Conservation (phyloP, 331 rosid genomes). For the Prunus yedoensis region DNA sequence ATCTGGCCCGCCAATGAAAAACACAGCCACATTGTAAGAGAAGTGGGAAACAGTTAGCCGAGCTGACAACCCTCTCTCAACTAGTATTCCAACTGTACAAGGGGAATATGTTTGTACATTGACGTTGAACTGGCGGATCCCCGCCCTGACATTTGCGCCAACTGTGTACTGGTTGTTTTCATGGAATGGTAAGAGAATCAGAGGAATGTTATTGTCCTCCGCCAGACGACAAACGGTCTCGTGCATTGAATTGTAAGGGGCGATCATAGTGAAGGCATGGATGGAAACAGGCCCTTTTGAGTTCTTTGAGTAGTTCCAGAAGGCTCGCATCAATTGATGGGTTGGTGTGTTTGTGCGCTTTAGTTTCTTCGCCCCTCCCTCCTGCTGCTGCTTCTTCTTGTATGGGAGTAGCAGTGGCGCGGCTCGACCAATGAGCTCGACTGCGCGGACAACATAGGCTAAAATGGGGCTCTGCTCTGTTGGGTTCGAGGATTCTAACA, state of each 20-base stretch:
- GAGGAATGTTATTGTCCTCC: slow-evolving; percentile 33
- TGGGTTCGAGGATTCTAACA: slow-evolving; percentile 47
- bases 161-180: slow-evolving; percentile 23
- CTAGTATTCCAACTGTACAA: slow-evolving; percentile 58
- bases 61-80: slow-evolving; percentile 33
- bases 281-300: slow-evolving; percentile 28
- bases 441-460: slow-evolving; percentile 33
- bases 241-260: slow-evolving; percentile 55
- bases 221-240: slow-evolving; percentile 39
- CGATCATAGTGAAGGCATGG: slow-evolving; percentile 38
- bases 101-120: slow-evolving; percentile 31
- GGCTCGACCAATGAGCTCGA: slow-evolving; percentile 49
- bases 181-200: slow-evolving; percentile 51
- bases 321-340: slow-evolving; percentile 46
- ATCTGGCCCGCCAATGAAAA: slow-evolving; percentile 55
- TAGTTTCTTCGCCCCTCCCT: slow-evolving; percentile 3
- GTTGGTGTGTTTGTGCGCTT: slow-evolving; percentile 27
- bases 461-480: slow-evolving; percentile 33
- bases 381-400: background rate
- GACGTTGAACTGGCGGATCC: slow-evolving; percentile 34
- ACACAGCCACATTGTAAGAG: slow-evolving; percentile 29
- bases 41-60: background rate
- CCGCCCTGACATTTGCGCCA: background rate
- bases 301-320: slow-evolving; percentile 41
- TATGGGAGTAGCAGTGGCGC: slow-evolving; percentile 42